Conservation (phyloP, 164 flowering plant genomes). For the Euptelea pleiosperma region DNA sequence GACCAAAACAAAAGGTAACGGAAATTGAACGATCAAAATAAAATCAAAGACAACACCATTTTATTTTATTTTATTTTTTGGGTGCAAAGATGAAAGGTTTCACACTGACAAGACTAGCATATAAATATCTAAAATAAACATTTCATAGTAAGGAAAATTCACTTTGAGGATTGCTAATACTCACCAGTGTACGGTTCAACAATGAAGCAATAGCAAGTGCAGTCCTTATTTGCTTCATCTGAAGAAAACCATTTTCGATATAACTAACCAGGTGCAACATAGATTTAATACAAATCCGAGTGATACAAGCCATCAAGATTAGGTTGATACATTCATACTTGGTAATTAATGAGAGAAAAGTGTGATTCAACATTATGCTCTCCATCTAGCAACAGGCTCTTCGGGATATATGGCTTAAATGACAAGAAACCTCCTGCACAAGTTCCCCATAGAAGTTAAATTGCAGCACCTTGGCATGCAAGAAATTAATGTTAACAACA, state of each 20-base stretch:
- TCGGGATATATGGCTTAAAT: constrained; percentile 86
- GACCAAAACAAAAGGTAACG: too few species aligned
- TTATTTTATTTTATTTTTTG: too few species aligned
- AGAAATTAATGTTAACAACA: neutral
- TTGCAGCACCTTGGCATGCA: neutral
- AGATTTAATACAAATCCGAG: neutral
- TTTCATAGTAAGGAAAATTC: too few species aligned
- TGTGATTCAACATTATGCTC: constrained; percentile 74
- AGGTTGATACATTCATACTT: constrained; percentile 45
- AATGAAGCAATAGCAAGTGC: constrained; percentile 90
- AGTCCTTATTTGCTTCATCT: constrained; percentile 90
- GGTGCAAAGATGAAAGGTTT: too few species aligned
- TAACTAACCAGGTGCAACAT: constrained; percentile 8
- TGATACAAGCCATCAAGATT: neutral
- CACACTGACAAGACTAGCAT: too few species aligned
- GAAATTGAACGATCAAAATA: too few species aligned
- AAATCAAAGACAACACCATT: too few species aligned
- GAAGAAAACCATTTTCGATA: constrained; percentile 23
- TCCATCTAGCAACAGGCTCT: constrained; percentile 79
- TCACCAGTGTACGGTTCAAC: constrained; percentile 87
- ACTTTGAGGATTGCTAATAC: constrained; percentile 24
- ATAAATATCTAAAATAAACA: too few species aligned
- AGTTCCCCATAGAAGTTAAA: constrained; percentile 11
- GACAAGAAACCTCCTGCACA: constrained; percentile 91
- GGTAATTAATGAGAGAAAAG: constrained; percentile 79